These are phyloP conservation scores for Malus sylvestris DNA, from an alignment of 306 rosid genomes.

Conservation along the genomic window DNA sequence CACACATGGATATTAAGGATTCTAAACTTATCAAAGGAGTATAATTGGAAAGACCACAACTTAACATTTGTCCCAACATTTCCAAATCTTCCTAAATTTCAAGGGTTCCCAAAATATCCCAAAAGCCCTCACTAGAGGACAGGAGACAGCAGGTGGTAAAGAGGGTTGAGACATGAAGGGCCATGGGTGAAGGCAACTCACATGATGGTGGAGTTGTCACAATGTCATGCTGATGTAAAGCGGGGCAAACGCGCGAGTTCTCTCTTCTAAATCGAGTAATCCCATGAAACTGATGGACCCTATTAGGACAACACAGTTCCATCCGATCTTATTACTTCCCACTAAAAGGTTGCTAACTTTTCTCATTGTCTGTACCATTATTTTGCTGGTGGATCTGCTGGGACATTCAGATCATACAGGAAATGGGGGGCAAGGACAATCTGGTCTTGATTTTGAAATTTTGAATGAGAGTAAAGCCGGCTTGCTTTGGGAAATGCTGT, in stretches of 20 bases:
- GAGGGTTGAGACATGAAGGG: slow-evolving; percentile 25
- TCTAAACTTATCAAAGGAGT: neutral
- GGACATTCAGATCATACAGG: slow-evolving; percentile 21
- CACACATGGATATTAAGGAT: neutral
- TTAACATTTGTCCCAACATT: neutral
- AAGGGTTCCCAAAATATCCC: neutral
- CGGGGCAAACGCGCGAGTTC: slow-evolving; percentile 1
- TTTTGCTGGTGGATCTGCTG: slow-evolving; percentile 39
- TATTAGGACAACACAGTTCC: slow-evolving; percentile 26
- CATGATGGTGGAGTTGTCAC: slow-evolving; percentile 49
- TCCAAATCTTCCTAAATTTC: slow-evolving; percentile 1
- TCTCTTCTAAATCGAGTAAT: slow-evolving; percentile 8
- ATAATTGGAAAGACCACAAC: neutral
- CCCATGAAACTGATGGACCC: slow-evolving; percentile 43
- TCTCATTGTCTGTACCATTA: slow-evolving; percentile 30
- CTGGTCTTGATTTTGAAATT: slow-evolving; percentile 36
- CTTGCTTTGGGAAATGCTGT: neutral
- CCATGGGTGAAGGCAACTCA: slow-evolving; percentile 44
- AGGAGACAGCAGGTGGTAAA: slow-evolving; percentile 26
- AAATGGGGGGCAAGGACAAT: slow-evolving; percentile 52
- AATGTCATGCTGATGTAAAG: slow-evolving; percentile 32
- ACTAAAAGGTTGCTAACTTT: slow-evolving; percentile 22
- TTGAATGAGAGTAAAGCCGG: slow-evolving; percentile 13
- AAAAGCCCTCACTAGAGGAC: slow-evolving; percentile 12
- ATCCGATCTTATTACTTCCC: slow-evolving; percentile 26